Base-by-base conservation (phyloP, 805 yeast genomes). In the Saturnispora silvae region DNA sequence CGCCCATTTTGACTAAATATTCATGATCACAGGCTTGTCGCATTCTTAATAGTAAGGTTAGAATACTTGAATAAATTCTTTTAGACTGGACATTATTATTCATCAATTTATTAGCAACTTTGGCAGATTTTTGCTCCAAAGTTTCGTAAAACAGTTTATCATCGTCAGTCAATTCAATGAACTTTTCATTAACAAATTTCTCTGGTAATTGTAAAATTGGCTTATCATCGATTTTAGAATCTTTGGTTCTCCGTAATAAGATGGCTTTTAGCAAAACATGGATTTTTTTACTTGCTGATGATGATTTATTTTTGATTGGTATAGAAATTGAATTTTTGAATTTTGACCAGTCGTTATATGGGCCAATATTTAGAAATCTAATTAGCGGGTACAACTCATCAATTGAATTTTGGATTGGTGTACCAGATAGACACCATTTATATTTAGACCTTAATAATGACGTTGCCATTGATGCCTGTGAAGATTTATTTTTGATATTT, bases 11-110 rank as follows among this genome's bases (percentile, higher is more conserved):
- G 19, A 82, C 89, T 40, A 87, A 61, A 49, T 71, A 77, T 28
- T 77, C 73, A 53, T 84, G 96, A 51, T 81, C 75, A 51, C 95
- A 81, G 3, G 94, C 87, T 59, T 87, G 96, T 41, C 97, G 68
- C 49, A 87, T 62, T 34, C 96, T 68, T 32, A 87, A 60, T 35
- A 87, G 65, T 46, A 86, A 59, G 0, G 84, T 76, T 45, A 87
- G 69, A 35, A 85, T 74, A 41, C 69, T 68, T 3, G 80, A 69
- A 47, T 73, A 75, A 41, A 63, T 15, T 27, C 29, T 34, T 13
- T 35, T 39, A 15, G 41, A 37, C 13, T 45, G 47, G n/a, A n/a
- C n/a, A n/a, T n/a, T n/a, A 9, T 57, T 38, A 20, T 52, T 46
- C 56, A 75, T 50, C 39, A 74, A 55, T 34, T 53, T 53, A 44